Evolutionary conservation across 345 rosid genomes (phyloP).

Genomic region (Capsella bursapastoris): DNA sequence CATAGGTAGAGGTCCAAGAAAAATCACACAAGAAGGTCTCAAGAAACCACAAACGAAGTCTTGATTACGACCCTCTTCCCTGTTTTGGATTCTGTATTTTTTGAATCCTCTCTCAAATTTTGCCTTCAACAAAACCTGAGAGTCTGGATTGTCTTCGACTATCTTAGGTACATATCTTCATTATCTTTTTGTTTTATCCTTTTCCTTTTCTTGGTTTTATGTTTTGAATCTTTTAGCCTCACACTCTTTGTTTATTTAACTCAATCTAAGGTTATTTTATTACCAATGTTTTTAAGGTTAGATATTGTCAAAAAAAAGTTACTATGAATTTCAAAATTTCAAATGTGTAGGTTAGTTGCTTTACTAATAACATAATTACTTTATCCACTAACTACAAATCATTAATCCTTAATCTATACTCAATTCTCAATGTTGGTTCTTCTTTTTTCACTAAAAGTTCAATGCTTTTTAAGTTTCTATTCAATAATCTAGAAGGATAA

Average conservation of each 20-base stretch:
- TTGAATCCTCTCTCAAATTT: neutral
- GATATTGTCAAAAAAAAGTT: constrained; percentile 22
- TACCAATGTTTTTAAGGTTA: constrained; percentile 1
- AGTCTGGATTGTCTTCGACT: constrained; percentile 6
- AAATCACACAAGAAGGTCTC: constrained; percentile 22
- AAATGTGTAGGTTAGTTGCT: constrained; percentile 10
- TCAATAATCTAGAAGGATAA: constrained; percentile 8
- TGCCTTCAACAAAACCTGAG: constrained; percentile 6
- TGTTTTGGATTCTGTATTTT: neutral
- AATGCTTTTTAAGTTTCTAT: neutral
- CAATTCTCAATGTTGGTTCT: constrained; percentile 10
- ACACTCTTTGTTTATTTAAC: neutral
- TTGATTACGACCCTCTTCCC: neutral
- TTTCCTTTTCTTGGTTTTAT: constrained; percentile 7
- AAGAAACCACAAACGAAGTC: constrained; percentile 6
- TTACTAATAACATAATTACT: constrained; percentile 17
- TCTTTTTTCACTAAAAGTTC: constrained; percentile 3
- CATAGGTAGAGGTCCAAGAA: constrained; percentile 16
- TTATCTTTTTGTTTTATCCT: neutral
- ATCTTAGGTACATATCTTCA: constrained; percentile 33
- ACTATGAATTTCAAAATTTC: neutral
- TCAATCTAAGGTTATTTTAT: constrained; percentile 6
- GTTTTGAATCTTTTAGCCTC: constrained; percentile 22
- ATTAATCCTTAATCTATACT: constrained; percentile 27
- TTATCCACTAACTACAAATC: constrained; percentile 29